Conservation (phyloP, 305 asterid species). For the Petunia hybrid region DNA sequence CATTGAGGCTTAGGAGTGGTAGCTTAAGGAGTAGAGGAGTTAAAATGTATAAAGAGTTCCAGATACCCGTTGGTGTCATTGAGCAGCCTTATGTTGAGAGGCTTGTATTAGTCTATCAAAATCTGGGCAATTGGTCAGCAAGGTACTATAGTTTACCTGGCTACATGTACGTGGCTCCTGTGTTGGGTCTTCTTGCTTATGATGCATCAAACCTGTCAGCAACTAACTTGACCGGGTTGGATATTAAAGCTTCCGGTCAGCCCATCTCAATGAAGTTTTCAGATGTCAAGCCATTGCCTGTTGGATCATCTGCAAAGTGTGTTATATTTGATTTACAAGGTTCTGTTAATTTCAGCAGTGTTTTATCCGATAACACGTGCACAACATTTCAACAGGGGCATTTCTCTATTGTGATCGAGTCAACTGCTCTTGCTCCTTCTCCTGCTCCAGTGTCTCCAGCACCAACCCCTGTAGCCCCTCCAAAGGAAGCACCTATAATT, state of each 20-base stretch:
- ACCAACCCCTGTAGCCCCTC: conserved; percentile 27
- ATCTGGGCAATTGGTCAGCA: conserved; percentile 57
- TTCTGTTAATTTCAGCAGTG: conserved; percentile 52
- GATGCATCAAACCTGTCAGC: conserved; percentile 57
- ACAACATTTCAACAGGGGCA: conserved; percentile 67
- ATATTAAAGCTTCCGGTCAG: conserved; percentile 45
- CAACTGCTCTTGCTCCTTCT: conserved; percentile 44
- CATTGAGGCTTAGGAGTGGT: conserved; percentile 73
- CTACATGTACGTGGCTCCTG: conserved; percentile 58
- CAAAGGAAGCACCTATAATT: neutral
- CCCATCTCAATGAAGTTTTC: conserved; percentile 63
- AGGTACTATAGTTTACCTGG: conserved; percentile 48
- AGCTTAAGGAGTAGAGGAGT: conserved; percentile 62
- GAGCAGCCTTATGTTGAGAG: conserved; percentile 64
- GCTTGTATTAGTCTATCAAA: conserved; percentile 72
- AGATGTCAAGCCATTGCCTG: conserved; percentile 39
- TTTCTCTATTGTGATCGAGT: conserved; percentile 65
- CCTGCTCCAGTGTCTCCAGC: conserved; percentile 44
- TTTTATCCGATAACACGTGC: conserved; percentile 52
- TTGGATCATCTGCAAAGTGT: conserved; percentile 56
- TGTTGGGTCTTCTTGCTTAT: conserved; percentile 66
- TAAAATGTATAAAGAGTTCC: conserved; percentile 54
- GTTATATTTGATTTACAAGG: conserved; percentile 58
- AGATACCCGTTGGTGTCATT: conserved; percentile 55
- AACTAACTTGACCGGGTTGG: conserved; percentile 47